Evolutionary conservation across 495 filamentous ascomycete genomes (phyloP).

Genomic region (Penicillium flavigenum): DNA sequence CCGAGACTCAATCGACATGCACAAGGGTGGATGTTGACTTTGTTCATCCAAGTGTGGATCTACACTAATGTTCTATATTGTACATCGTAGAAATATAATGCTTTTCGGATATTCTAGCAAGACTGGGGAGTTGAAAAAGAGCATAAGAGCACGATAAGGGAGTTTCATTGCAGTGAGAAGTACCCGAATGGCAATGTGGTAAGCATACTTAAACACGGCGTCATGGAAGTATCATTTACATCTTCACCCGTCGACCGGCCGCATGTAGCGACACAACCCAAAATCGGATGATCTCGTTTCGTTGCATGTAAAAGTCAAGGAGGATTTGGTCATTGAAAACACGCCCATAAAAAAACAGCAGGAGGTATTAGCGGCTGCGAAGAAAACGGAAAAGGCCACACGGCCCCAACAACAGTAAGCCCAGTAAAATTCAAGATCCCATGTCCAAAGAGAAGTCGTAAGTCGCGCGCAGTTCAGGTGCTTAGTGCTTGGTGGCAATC

Average conservation of each 20-base stretch:
- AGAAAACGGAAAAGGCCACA: slow-evolving; percentile 35
- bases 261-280: slow-evolving; percentile 28
- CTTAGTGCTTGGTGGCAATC: slow-evolving; percentile 35
- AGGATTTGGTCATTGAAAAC: slow-evolving; percentile 46
- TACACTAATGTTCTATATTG: background rate
- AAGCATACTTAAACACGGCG: slow-evolving; percentile 41
- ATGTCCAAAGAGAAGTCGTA: slow-evolving; percentile 34
- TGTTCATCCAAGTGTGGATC: background rate
- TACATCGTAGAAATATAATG: background rate
- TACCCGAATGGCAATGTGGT: slow-evolving; percentile 19
- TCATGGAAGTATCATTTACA: slow-evolving; percentile 51
- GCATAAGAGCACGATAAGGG: slow-evolving; percentile 12
- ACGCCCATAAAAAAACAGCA: slow-evolving; percentile 44
- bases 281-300: slow-evolving; percentile 31
- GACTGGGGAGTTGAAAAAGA: background rate
- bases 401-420: slow-evolving; percentile 33
- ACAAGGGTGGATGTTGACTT: background rate
- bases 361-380: slow-evolving; percentile 48
- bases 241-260: slow-evolving; percentile 39
- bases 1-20: background rate
- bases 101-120: background rate
- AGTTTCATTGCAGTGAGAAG: slow-evolving; percentile 18
- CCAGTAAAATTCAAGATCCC: slow-evolving; percentile 34
- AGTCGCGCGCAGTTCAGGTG: slow-evolving; percentile 27
- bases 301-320: slow-evolving; percentile 32